Conservation (phyloP, 345 rosid genomes). For the Eucalyptus guilfoylei region DNA sequence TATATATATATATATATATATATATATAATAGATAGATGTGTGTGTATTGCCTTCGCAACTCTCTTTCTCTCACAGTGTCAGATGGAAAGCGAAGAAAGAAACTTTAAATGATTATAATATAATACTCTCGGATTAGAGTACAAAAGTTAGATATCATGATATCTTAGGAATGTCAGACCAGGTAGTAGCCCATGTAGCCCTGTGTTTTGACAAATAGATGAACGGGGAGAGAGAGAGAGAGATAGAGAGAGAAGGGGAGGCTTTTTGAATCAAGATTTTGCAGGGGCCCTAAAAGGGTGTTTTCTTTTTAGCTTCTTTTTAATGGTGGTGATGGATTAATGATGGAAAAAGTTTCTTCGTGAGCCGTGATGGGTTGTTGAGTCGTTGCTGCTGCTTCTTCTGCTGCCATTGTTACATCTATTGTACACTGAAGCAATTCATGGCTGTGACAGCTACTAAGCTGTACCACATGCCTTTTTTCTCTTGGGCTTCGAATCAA, state of each 20-base stretch:
- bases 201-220: slow-evolving; percentile 5
- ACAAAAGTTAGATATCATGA: slow-evolving; percentile 7
- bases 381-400: background rate
- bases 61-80: background rate
- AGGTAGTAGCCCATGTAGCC: slow-evolving; percentile 21
- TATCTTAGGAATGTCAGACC: slow-evolving; percentile 41
- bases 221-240: background rate
- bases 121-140: background rate
- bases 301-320: background rate
- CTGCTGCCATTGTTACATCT: slow-evolving; percentile 9
- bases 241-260: background rate
- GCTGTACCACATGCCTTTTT: slow-evolving; percentile 1
- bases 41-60: background rate
- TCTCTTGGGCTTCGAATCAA: slow-evolving; percentile 17
- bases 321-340: background rate
- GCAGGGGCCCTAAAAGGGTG: slow-evolving; percentile 7
- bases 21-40: too few species aligned
- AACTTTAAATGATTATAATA: background rate
- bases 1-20: too few species aligned
- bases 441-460: slow-evolving; percentile 36
- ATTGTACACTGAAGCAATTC: slow-evolving; percentile 15
- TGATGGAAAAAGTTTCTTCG: background rate
- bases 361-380: slow-evolving; percentile 25
- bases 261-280: background rate
- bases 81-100: background rate